These are phyloP conservation scores for Claviceps arundinis DNA, from an alignment of 2,329 filamentous ascomycete species.

Conservation along the genomic window DNA sequence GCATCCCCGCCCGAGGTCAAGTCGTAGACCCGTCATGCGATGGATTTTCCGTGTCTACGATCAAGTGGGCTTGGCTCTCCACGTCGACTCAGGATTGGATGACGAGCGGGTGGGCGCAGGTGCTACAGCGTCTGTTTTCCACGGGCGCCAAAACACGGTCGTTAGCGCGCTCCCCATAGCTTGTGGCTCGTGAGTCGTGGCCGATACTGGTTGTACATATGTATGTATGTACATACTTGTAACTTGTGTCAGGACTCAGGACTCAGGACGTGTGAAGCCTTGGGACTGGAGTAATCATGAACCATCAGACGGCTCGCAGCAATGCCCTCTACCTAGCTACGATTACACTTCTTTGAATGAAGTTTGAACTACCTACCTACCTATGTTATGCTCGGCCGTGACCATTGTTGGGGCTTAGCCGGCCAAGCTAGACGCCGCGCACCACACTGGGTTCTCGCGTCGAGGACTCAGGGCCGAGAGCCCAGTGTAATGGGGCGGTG, in stretches of 20 bases:
- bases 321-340: no score
- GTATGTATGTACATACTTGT: no score
- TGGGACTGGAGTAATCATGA: neutral
- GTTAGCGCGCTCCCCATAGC: neutral
- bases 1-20: neutral
- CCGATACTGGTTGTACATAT: neutral
- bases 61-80: constrained; percentile 1
- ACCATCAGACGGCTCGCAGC: neutral
- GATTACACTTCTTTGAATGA: no score
- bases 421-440: neutral
- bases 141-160: neutral
- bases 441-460: neutral
- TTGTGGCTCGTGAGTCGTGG: neutral
- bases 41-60: neutral
- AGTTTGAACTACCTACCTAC: no score
- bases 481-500: neutral
- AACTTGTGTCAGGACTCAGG: neutral
- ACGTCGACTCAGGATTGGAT: neutral
- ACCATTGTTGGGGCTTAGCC: neutral
- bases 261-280: no score
- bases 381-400: neutral
- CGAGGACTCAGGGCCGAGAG: no score
- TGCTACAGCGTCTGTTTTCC: neutral
- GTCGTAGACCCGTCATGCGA: neutral
- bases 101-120: neutral